Base-by-base conservation (phyloP, 1,139 yeast genomes). In the Candida sp. region DNA sequence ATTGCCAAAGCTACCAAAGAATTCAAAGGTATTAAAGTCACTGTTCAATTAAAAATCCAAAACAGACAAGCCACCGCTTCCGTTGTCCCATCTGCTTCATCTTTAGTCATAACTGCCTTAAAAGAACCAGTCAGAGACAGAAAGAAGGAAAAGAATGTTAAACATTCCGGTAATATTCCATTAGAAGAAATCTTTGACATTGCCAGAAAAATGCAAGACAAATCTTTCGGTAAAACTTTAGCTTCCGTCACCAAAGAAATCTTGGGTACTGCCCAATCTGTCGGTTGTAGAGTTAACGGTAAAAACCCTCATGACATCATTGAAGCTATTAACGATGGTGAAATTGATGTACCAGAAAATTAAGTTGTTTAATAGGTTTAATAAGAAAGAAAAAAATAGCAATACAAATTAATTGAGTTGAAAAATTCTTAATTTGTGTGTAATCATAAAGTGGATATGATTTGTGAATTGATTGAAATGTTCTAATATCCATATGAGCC, bases 81-180 rank as follows among this genome's bases (percentile, higher is more conserved):
- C 55, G 98, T 93, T 73, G 99, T 95, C 53, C 99, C 99, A 78
- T 85, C 98, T 72, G 99, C 99, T 62, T 93, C 99, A 50, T 91
- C 99, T 61, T 86, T 93, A 70, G 97, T 93, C 73, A 93, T 93
- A 77, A 89, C 97, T 73, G 99, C 99, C 64, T 85, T 93, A 72
- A 93, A 93, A 86, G 99, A 93, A 82, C 91, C 99, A 66, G 97
- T 97, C 73, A 91, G 99, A 88, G 99, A 93, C 86, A 87, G 97
- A 84, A 93, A 93, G 95, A 93, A 93, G 96, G 99, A 93, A 75
- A 93, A 93, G 95, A 91, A 95, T 82, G 90, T 95, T 76, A 91
- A 91, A 84, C 99, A 93, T 89, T 85, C 85, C 73, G 99, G 99
- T 81, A 93, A 90, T 91, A 84, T 93, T 70, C 89, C 97, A 66